Evolutionary conservation across 371 early-diverging fungal species (phyloP).

Genomic region (Sporodiniella umbellata): DNA sequence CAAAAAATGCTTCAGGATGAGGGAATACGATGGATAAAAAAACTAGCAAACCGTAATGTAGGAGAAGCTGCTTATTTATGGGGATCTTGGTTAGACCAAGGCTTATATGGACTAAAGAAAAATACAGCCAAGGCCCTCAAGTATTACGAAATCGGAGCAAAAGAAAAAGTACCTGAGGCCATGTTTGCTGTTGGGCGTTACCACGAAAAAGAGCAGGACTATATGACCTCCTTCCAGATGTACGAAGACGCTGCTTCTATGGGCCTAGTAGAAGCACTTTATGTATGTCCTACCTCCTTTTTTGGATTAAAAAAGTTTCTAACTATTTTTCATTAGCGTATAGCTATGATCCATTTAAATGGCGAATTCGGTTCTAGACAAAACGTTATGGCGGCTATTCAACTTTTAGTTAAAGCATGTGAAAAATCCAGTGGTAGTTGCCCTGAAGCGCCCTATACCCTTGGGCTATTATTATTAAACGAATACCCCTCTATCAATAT

Average conservation of each 20-base stretch:
- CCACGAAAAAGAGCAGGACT: slow-evolving; percentile 59
- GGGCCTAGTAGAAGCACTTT: slow-evolving; percentile 65
- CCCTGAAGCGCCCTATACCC: slow-evolving; percentile 37
- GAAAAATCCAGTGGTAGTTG: slow-evolving; percentile 26
- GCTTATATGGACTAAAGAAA: slow-evolving; percentile 51
- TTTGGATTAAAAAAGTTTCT: background rate
- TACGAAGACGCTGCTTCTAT: slow-evolving; percentile 74
- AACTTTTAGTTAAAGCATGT: slow-evolving; percentile 29
- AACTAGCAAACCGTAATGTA: slow-evolving; percentile 59
- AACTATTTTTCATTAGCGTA: slow-evolving; percentile 16
- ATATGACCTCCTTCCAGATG: slow-evolving; percentile 63
- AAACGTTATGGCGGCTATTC: slow-evolving; percentile 27
- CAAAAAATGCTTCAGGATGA: slow-evolving; percentile 46
- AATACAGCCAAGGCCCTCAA: slow-evolving; percentile 50
- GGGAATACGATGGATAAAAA: slow-evolving; percentile 72
- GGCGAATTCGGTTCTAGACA: slow-evolving; percentile 40
- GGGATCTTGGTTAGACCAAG: slow-evolving; percentile 68
- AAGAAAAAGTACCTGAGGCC: slow-evolving; percentile 34
- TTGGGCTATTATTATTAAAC: slow-evolving; percentile 30
- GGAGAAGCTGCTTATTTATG: slow-evolving; percentile 71
- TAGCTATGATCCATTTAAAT: slow-evolving; percentile 35
- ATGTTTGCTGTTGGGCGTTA: slow-evolving; percentile 30
- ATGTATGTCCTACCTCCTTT: slow-evolving; percentile 34
- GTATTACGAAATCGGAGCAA: slow-evolving; percentile 34
- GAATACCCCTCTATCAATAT: slow-evolving; percentile 30